Evolutionary conservation across 495 filamentous ascomycete genomes (phyloP).

Genomic region (Penicillium robsamsonii): DNA sequence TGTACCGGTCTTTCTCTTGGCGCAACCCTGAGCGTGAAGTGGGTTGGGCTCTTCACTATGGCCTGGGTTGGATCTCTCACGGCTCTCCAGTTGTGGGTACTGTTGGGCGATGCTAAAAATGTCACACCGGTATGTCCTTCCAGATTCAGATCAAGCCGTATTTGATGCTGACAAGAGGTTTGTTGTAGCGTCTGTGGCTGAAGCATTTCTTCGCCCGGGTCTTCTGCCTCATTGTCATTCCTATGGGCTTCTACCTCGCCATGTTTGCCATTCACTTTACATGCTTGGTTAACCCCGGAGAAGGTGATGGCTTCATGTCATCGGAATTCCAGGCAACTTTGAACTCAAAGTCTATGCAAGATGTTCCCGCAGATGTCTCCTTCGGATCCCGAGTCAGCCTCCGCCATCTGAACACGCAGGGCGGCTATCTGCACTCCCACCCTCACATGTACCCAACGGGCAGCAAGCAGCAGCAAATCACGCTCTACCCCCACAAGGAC

Average conservation of each 20-base stretch:
- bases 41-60: slow-evolving; percentile 98
- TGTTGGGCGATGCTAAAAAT: slow-evolving; percentile 82
- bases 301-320: slow-evolving; percentile 99
- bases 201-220: slow-evolving; percentile 91
- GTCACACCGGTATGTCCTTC: slow-evolving; percentile 63
- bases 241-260: slow-evolving; percentile 83
- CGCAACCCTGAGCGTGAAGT: slow-evolving; percentile 93
- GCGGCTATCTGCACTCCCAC: slow-evolving; percentile 96
- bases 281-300: slow-evolving; percentile 89
- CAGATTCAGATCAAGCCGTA: not conserved
- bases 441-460: slow-evolving; percentile 95
- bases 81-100: slow-evolving; percentile 85
- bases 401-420: slow-evolving; percentile 94
- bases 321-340: slow-evolving; percentile 98
- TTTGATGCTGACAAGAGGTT: slow-evolving; percentile 13
- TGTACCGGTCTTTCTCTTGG: slow-evolving; percentile 85
- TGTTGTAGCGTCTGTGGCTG: slow-evolving; percentile 68
- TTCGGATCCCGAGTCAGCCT: slow-evolving; percentile 83
- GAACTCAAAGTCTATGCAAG: slow-evolving; percentile 93
- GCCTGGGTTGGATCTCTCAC: slow-evolving; percentile 96
- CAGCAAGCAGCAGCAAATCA: slow-evolving; percentile 98
- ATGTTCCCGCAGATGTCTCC: slow-evolving; percentile 87
- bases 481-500: slow-evolving; percentile 97
- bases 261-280: slow-evolving; percentile 97
- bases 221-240: slow-evolving; percentile 91